phyloP scores from a whole-genome alignment of 2,329 filamentous ascomycete genomes.

The Fusarium sp. region DNA sequence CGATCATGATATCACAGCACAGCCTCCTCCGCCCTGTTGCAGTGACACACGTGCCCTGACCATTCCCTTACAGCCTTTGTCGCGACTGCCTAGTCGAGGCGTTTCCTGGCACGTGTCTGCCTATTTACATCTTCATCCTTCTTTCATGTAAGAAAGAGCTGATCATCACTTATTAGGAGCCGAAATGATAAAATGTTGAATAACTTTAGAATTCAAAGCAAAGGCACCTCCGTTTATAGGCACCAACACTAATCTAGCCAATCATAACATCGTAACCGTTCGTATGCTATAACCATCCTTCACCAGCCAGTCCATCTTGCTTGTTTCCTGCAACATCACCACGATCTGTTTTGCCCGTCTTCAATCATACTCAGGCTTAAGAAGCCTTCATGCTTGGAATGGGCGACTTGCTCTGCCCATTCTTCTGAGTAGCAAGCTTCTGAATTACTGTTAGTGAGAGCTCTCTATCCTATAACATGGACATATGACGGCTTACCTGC shows the following conservation, averaged over 20 bases:
- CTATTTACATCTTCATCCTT: conserved; percentile 1
- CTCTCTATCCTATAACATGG: not conserved
- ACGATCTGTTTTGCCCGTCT: not conserved
- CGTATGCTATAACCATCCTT: conserved; percentile 11
- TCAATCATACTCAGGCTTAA: not conserved
- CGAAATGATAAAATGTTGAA: not conserved
- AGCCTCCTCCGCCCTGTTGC: conserved; percentile 33
- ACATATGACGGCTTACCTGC: conserved; percentile 45
- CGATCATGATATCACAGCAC: conserved; percentile 3
- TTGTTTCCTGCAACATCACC: not conserved
- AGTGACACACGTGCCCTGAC: conserved; percentile 18
- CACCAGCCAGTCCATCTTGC: not conserved
- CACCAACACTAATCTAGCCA: not conserved
- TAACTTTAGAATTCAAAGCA: conserved; percentile 12
- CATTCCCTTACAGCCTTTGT: not conserved
- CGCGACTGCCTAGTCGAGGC: conserved; percentile 14
- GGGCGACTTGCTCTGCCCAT: conserved; percentile 31
- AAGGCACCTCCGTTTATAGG: not conserved
- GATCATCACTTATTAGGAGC: not conserved
- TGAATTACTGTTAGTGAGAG: conserved; percentile 11
- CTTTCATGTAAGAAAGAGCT: not conserved
- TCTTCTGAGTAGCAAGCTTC: conserved; percentile 31
- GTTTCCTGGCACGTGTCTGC: conserved; percentile 14
- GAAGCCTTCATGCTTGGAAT: conserved; percentile 41
- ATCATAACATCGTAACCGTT: conserved; percentile 32